Evolutionary conservation across 2,329 filamentous ascomycete species (phyloP).

Genomic region (Pseudogymnoascus sp.): DNA sequence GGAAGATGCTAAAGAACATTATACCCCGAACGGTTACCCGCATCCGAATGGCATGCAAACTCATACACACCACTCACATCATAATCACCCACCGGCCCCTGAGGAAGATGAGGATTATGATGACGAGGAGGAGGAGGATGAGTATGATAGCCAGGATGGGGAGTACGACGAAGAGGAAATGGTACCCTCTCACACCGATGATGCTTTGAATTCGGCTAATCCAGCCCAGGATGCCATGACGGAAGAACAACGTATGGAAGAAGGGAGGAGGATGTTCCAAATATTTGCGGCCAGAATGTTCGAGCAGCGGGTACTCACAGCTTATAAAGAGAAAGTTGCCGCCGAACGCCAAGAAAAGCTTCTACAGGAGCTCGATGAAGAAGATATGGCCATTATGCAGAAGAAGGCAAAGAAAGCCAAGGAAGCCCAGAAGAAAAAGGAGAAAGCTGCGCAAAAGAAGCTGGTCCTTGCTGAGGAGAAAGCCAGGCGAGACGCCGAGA

Average conservation of each 20-base stretch:
- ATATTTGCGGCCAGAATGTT: conserved; percentile 99
- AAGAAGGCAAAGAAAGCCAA: conserved; percentile 89
- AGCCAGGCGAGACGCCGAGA: conserved; percentile 79
- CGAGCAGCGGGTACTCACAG: conserved; percentile 89
- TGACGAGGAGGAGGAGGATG: conserved; percentile 58
- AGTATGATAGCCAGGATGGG: conserved; percentile 55
- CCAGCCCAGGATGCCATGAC: conserved; percentile 78
- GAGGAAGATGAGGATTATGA: conserved; percentile 71
- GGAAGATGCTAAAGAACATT: conserved; percentile 69
- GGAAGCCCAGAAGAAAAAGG: conserved; percentile 91
- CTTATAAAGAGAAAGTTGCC: conserved; percentile 96
- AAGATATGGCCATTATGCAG: conserved; percentile 66
- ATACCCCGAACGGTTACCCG: conserved; percentile 50
- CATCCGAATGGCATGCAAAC: conserved; percentile 51
- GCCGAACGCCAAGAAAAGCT: conserved; percentile 86
- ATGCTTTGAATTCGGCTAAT: conserved; percentile 30
- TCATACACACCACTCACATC: conserved; percentile 23
- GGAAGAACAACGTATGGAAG: conserved; percentile 97
- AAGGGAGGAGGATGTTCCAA: conserved; percentile 97
- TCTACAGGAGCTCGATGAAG: conserved; percentile 83
- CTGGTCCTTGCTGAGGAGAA: conserved; percentile 86
- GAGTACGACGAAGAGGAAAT: conserved; percentile 76
- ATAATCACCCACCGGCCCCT: conserved; percentile 56
- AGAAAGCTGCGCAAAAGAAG: conserved; percentile 85
- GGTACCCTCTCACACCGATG: conserved; percentile 29